Base-by-base conservation (phyloP, 192 early-diverging fungal genomes). In the Mortierella claussenii region DNA sequence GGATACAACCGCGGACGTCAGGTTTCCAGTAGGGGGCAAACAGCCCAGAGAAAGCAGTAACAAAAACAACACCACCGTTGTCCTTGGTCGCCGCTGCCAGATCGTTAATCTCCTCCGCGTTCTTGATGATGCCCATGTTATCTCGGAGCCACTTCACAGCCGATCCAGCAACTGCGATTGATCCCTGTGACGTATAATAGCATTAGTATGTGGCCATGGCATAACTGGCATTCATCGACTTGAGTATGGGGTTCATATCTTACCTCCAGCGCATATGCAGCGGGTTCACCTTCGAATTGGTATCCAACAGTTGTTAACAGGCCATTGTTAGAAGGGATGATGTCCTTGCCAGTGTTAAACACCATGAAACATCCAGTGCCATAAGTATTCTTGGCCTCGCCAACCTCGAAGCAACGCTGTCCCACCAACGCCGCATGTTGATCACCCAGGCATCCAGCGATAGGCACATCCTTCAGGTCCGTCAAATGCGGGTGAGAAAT, bases 361-460 rank as follows among this genome's bases (percentile, higher is more conserved):
- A 98, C 82, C 94, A 96, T 95, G 80, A 98, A 98, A 82, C 94
- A 96, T 31, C 95, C 96, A 27, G 96, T 98, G 42, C 96, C 95
- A 81, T 97, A 97, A 9, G 96, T 98, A 83, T 95, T 98, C 85
- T 98, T 98, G 56, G 91, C 89, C 74, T 94, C 90, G 4, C 96
- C 96, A 4, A 88, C 81, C 45, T 88, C 69, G 69, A 95, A 94
- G 81, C 96, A 98, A 60, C 89, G 89, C 76, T 98, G 96, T n/a
- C 96, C 96, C 27, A 98, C 94, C 36, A 95, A 85, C 20, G 96
- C 96, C 15, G 94, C 93, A 76, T 98, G 96, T 74, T 98, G 96
- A 81, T 98, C 96, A 52, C 96, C 96, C 34, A 98, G 79, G 68
- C 91, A 92, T 0, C 96, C 96, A n/a, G 93, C 73, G 44, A 98